Evolutionary conservation across 495 filamentous ascomycete genomes (phyloP), one percentile per base, ranked within the genome.

Genomic region (Staphylotrichum tortipilum): DNA sequence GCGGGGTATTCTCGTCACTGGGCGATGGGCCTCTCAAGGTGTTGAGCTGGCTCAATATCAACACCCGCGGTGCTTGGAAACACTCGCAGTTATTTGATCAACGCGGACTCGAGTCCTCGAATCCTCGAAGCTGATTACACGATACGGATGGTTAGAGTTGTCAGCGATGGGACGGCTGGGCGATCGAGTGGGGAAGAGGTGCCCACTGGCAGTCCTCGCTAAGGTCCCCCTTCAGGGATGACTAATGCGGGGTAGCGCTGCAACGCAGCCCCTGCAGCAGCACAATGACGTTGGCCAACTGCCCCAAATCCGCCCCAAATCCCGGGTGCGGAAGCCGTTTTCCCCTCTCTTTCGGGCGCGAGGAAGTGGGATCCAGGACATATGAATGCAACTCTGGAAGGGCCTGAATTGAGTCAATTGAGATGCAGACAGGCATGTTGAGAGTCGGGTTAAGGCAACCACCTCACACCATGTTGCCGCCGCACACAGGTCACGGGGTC

Each of bases 191-290:
- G 31, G 23, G 44, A 37, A 18, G 29, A 19, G 26, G 22, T 18
- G 9, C 30, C 22, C 12, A 12, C 34, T n/a, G n/a, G n/a, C n/a
- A n/a, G n/a, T n/a, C n/a, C n/a, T n/a, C n/a, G n/a, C n/a, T n/a
- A n/a, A n/a, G n/a, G n/a, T 33, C 7, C 37, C 37, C 37, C 37
- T 15, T 34, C 14, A 29, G 4, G 48, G 38, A 38, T 53, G 44
- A 53, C 54, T 53, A 57, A 52, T 52, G 54, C 54, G 54, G 54
- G 54, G 49, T 17, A 52, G 36, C n/a, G 18, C 22, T 1, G 3
- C 11, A 10, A n/a, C 15, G 3, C 11, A 10, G 11, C 15, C 29
- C 47, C 36, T 19, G 37, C 26, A 8, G 21, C 21, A 6, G 26
- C 22, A 30, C n/a, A 40, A 53, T 57, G 54, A 57, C 54, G 54